phyloP scores from a whole-genome alignment of 108 stramenopile genomes.

The Nitzschia sp. region DNA sequence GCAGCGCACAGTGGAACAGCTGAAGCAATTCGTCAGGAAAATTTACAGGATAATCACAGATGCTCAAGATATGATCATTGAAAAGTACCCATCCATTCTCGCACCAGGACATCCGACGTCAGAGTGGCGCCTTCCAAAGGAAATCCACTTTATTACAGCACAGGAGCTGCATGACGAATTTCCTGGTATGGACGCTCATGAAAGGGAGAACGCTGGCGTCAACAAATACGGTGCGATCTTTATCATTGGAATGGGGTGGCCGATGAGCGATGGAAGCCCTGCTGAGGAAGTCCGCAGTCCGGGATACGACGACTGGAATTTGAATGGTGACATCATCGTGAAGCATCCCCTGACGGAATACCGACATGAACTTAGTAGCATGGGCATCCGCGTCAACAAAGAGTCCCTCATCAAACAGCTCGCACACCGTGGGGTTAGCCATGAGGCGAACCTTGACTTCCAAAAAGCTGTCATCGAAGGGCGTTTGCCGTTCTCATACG shows the following conservation, averaged over 20 bases:
- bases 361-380: conserved; percentile 48
- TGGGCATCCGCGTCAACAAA: conserved; percentile 56
- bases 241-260: conserved; percentile 64
- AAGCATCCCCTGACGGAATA: conserved; percentile 53
- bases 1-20: conserved; percentile 43
- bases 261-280: conserved; percentile 48
- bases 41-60: conserved; percentile 58
- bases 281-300: conserved; percentile 51
- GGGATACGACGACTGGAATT: conserved; percentile 58
- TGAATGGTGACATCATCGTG: conserved; percentile 15
- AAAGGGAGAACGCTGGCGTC: conserved; percentile 45
- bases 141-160: conserved; percentile 54
- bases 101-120: conserved; percentile 4
- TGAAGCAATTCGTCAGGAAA: conserved; percentile 41
- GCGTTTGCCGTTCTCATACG: conserved; percentile 39
- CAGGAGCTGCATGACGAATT: conserved; percentile 47
- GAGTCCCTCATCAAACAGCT: conserved; percentile 40
- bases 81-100: conserved; percentile 32
- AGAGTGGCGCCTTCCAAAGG: conserved; percentile 40
- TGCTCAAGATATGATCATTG: conserved; percentile 46
- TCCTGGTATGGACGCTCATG: conserved; percentile 39
- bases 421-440: neutral
- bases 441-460: neutral
- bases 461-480: conserved; percentile 15
- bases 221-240: conserved; percentile 53